Evolutionary conservation across 2,329 filamentous ascomycete species (phyloP).

Genomic region (Cryphonectria radicalis): DNA sequence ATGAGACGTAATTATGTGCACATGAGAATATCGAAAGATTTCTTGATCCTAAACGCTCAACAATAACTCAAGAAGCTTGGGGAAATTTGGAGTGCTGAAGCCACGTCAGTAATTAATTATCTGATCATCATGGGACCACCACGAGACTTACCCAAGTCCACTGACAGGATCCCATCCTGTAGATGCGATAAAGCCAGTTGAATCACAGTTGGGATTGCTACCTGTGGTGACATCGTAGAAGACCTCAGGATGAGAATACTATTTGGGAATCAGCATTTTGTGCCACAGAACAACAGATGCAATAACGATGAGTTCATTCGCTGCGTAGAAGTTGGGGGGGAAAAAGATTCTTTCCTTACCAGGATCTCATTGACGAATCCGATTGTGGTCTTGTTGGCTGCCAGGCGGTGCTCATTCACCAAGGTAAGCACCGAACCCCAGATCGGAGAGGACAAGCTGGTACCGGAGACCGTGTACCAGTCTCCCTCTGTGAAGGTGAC

Average conservation of each 20-base stretch:
- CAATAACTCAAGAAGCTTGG: conserved; percentile 18
- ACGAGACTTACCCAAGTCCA: conserved; percentile 31
- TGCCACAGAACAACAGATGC: not conserved
- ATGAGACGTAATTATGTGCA: not conserved
- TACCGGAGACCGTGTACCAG: conserved; percentile 50
- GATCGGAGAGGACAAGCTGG: conserved; percentile 54
- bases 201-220: conserved; percentile 39
- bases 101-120: not conserved
- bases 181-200: conserved; percentile 37
- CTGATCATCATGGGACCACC: not conserved
- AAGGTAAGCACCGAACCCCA: conserved; percentile 53
- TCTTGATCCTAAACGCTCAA: not conserved
- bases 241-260: conserved; percentile 38
- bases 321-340: not conserved
- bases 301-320: not conserved
- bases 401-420: conserved; percentile 54
- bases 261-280: not conserved
- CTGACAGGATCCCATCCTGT: conserved; percentile 37
- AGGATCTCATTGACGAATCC: conserved; percentile 57
- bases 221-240: conserved; percentile 38
- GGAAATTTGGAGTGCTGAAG: conserved; percentile 14
- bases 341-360: conserved; percentile 33
- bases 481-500: conserved; percentile 40
- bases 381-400: conserved; percentile 49
- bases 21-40: too few species aligned